Evolutionary conservation across 257 asterid genomes (phyloP), one percentile per base, ranked within the genome.

Genomic region (Solanum habrochaites): DNA sequence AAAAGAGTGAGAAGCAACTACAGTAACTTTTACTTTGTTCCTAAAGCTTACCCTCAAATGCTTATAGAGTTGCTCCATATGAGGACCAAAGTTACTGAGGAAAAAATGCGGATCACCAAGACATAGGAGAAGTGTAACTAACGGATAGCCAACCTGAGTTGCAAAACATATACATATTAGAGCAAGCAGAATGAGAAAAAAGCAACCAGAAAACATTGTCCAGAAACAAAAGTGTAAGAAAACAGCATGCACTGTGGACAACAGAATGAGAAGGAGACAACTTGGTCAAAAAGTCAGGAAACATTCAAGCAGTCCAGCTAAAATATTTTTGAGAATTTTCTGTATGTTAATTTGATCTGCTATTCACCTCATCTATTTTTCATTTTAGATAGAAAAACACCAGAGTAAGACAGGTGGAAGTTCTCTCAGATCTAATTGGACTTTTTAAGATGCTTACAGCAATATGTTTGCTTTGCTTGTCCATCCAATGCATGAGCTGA

Each of bases 101-200:
- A 97, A 97, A 90, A 91, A 90, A 91, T 86, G 92, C 82, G 98
- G 98, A 92, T 97, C 99, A 52, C 99, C 99, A 47, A 97, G 99
- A 89, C 99, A 97, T 29, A 97, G 94, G 84, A 97, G 99, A 91
- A 97, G 98, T 88, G 98, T 96, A 91, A 96, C 99, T 95, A 97
- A 91, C 86, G 99, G 99, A 88, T 94, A 96, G 85, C 98, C 99
- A 86, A 97, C 99, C 99, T 97, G 89, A 39, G 73, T 64, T 47
- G 47, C 86, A 78, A 31, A 29, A 49, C 27, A 80, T 5, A 45
- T 47, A 27, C 43, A 49, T 47, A 47, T 80, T 47, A 80, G 85
- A 80, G 60, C 7, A 74, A 75, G n/a, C 37, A 75, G 83, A 42
- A 42, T 42, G 60, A 75, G 60, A n/a, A 75, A 42, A 52, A 37